Conservation (phyloP, 768 basidiomycete species). For the Kwoniella sp. region DNA sequence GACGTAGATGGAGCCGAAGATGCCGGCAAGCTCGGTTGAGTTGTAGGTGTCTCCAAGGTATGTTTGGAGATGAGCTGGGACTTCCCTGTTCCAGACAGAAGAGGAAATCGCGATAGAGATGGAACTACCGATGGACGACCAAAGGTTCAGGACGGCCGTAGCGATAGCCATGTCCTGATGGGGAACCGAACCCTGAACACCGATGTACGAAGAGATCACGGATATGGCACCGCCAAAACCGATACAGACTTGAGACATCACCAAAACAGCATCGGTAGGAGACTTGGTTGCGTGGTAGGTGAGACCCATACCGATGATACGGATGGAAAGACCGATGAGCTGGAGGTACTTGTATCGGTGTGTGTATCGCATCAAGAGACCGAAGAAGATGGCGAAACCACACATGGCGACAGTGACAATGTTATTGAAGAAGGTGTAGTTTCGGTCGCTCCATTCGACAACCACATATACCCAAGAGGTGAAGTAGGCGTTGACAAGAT, state of each 20-base stretch:
- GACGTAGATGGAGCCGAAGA: conserved; percentile 45
- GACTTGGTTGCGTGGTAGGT: conserved; percentile 32
- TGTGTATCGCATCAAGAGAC: conserved; percentile 43
- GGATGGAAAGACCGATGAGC: conserved; percentile 44
- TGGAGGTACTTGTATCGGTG: conserved; percentile 54
- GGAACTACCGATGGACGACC: conserved; percentile 55
- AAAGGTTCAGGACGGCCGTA: conserved; percentile 54
- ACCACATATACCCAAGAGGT: conserved; percentile 49
- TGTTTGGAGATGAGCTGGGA: conserved; percentile 33
- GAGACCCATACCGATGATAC: conserved; percentile 47
- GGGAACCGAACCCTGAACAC: conserved; percentile 55
- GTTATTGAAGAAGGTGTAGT: conserved; percentile 29
- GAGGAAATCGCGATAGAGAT: conserved; percentile 55
- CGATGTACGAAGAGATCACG: conserved; percentile 53
- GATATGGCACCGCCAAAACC: conserved; percentile 50
- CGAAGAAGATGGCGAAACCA: conserved; percentile 47
- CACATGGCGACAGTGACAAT: conserved; percentile 37
- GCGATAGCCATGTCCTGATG: conserved; percentile 56
- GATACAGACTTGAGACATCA: conserved; percentile 49
- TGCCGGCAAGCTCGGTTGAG: conserved; percentile 43
- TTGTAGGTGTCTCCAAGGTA: conserved; percentile 43
- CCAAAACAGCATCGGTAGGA: conserved; percentile 40
- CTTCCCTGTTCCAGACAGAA: conserved; percentile 45
- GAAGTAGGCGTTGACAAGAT: conserved; percentile 31
- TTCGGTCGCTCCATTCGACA: conserved; percentile 40